phyloP scores from a whole-genome alignment of 2,329 filamentous ascomycete species.

The Emergomyces orientalis region DNA sequence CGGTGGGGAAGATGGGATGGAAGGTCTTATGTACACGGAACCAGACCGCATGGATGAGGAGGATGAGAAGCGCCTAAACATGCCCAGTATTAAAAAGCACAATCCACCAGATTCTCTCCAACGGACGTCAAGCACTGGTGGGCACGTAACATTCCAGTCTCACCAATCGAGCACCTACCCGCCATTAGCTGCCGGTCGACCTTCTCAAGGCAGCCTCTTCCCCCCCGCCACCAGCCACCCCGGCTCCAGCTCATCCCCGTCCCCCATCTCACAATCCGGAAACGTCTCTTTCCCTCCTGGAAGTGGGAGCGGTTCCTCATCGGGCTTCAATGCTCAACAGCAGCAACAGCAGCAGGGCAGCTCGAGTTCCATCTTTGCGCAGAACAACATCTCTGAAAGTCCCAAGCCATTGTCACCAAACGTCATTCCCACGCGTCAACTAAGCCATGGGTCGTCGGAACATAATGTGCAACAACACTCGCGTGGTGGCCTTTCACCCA shows the following conservation, averaged over 20 bases:
- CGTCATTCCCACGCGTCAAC: conserved; percentile 31
- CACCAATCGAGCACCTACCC: conserved; percentile 69
- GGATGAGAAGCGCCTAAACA: conserved; percentile 38
- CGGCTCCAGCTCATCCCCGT: conserved; percentile 47
- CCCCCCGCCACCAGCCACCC: conserved; percentile 52
- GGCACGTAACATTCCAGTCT: conserved; percentile 46
- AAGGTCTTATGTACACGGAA: conserved; percentile 52
- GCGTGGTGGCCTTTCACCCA: conserved; percentile 32
- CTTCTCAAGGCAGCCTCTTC: conserved; percentile 48
- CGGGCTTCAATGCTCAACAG: conserved; percentile 23
- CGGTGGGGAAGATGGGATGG: conserved; percentile 50
- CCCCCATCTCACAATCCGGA: conserved; percentile 40
- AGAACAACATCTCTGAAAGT: conserved; percentile 71
- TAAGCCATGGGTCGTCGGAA: conserved; percentile 28
- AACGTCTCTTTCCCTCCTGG: conserved; percentile 34
- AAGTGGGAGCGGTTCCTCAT: conserved; percentile 26
- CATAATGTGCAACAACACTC: conserved; percentile 24
- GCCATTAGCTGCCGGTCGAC: conserved; percentile 50
- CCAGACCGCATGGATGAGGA: conserved; percentile 43
- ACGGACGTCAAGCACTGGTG: conserved; percentile 30
- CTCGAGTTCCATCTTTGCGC: conserved; percentile 56
- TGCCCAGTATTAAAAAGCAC: conserved; percentile 69
- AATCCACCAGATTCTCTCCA: conserved; percentile 47
- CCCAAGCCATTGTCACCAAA: conserved; percentile 63
- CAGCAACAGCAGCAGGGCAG: conserved; percentile 26